Base-by-base conservation (phyloP, 345 rosid genomes). In the Bretschneidera sinensis region DNA sequence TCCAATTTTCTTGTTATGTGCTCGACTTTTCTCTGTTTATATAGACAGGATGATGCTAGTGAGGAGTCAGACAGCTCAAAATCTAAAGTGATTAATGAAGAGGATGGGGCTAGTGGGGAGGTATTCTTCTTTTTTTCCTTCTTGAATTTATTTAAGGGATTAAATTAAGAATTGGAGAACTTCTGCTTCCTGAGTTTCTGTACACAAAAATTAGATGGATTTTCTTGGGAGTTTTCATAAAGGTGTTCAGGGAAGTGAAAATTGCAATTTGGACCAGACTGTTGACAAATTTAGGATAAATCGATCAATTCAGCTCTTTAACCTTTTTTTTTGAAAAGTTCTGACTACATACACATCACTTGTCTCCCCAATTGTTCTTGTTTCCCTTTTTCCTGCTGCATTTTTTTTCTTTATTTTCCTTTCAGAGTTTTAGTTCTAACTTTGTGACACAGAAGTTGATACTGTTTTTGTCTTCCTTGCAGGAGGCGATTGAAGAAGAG, bases 81-180 rank as follows among this genome's bases (percentile, higher is more conserved):
- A 61, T 85, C 92, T 16, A 91, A 86, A 71, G 90, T 78, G 71
- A 71, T 79, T 50, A 86, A 81, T 57, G 91, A 83, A 71, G 82
- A 80, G 58, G 85, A 74, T 28, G 85, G 74, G 63, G 86, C 76
- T 23, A 78, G 69, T 57, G 81, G 54, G 49, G 85, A 81, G 87
- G 86, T 82, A 67, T 39, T 39, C 45, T n/a, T n/a, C 33, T 8
- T 28, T 28, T 28, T 28, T 28, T 7, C 10, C 4, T 39, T 39
- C 45, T 14, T 39, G 45, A 39, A 11, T 39, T 14, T 39, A 5
- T 1, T 14, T 4, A 7, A 13, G 45, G 6, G 45, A 2, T 39
- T 28, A 28, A 8, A 28, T 28, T 28, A 28, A n/a, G n/a, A n/a
- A n/a, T n/a, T n/a, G n/a, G n/a, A n/a, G n/a, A n/a, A n/a, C n/a